These are phyloP conservation scores for Phytophthora tentaculata DNA, from an alignment of 352 stramenopile genomes.

Conservation along the genomic window DNA sequence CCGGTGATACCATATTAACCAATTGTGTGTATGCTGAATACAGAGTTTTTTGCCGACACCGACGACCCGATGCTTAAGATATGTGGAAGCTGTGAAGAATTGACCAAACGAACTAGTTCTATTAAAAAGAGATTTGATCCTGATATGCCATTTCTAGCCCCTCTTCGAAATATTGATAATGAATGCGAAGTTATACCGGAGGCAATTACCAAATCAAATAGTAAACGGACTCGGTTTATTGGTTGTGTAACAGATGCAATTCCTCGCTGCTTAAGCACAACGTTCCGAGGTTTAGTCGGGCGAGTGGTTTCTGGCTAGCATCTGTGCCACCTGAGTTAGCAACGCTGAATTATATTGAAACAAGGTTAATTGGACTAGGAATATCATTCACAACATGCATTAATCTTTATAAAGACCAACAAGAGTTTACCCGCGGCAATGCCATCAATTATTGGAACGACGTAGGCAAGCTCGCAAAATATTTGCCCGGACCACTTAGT, in stretches of 20 bases:
- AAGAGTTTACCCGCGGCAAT: slow-evolving; percentile 22
- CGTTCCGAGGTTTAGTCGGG: not conserved
- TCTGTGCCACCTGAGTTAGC: slow-evolving; percentile 1
- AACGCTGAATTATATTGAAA: slow-evolving; percentile 11
- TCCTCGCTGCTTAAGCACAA: not conserved
- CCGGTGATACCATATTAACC: too few relatives aligned
- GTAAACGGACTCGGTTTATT: not conserved
- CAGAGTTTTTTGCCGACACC: not conserved
- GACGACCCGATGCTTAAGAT: not conserved
- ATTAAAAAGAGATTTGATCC: not conserved
- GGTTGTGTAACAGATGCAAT: not conserved
- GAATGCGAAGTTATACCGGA: not conserved
- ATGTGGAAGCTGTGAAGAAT: not conserved
- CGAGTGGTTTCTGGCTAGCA: not conserved
- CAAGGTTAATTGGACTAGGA: slow-evolving; percentile 7
- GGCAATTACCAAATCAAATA: not conserved
- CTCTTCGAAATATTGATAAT: not conserved
- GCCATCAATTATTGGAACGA: slow-evolving; percentile 24
- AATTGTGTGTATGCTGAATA: too few relatives aligned
- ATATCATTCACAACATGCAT: slow-evolving; percentile 17
- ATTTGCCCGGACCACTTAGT: too few relatives aligned
- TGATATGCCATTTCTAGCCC: not conserved
- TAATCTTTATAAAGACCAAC: slow-evolving; percentile 3
- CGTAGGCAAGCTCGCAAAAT: too few relatives aligned
- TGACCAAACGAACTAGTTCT: not conserved